Evolutionary conservation across 495 filamentous ascomycete species (phyloP).

Genomic region (Chaetomium cochliodes): DNA sequence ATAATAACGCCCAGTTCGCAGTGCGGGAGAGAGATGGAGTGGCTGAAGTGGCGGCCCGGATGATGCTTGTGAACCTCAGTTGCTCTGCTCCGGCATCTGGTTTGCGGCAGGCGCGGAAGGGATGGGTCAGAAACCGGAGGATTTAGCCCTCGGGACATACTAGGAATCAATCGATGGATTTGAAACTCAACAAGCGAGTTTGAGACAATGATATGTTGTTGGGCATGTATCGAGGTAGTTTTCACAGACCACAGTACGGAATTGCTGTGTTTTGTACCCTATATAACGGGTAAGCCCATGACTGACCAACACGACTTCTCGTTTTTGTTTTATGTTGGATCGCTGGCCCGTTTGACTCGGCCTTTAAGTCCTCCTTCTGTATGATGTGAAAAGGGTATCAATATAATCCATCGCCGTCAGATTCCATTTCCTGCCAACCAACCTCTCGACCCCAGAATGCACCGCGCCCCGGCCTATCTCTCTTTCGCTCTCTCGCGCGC

Average conservation of each 20-base stretch:
- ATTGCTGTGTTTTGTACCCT: too few relatives aligned
- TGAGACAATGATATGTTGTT: not conserved
- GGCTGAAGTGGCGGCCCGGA: not conserved
- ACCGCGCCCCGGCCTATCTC: not conserved
- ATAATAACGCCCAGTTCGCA: not conserved
- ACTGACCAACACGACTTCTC: not conserved
- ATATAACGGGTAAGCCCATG: too few relatives aligned
- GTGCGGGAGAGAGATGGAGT: not conserved
- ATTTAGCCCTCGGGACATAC: not conserved
- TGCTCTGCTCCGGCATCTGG: not conserved
- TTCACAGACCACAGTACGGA: too few relatives aligned
- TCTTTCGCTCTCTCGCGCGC: too few relatives aligned
- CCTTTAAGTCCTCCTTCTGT: not conserved
- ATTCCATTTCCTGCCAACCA: not conserved
- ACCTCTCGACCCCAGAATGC: not conserved
- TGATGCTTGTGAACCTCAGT: not conserved
- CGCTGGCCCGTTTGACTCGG: too few relatives aligned
- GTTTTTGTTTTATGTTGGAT: not conserved
- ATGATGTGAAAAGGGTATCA: conserved; percentile 21
- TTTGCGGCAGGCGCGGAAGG: too few relatives aligned
- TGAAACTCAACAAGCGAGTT: too few relatives aligned
- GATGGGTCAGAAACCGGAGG: not conserved
- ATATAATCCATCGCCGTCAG: conserved; percentile 8
- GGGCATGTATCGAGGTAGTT: not conserved
- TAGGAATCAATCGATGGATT: not conserved